Conservation (phyloP, 257 asterid species). For the Ilex aquifolium region DNA sequence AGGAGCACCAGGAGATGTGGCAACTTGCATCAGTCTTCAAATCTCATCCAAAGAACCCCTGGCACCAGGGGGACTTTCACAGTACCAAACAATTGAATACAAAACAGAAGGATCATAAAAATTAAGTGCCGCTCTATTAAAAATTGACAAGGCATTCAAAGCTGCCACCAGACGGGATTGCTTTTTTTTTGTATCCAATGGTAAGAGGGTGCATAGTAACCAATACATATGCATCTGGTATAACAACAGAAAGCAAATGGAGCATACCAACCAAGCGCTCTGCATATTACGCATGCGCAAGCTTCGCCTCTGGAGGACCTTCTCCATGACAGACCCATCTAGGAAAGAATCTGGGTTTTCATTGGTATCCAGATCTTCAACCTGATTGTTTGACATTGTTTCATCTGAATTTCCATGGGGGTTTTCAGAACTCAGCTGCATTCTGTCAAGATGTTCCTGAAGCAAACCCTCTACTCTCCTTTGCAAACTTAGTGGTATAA, state of each 20-base stretch:
- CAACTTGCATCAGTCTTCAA: no score
- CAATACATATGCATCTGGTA: not conserved
- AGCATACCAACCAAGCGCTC: conserved; percentile 87
- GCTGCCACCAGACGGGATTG: no score
- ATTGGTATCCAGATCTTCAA: conserved; percentile 38
- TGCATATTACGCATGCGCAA: conserved; percentile 95
- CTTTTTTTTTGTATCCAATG: no score
- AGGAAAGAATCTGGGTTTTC: conserved; percentile 58
- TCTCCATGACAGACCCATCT: conserved; percentile 94
- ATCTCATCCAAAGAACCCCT: no score
- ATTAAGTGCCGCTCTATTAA: no score
- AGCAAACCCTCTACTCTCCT: conserved; percentile 96
- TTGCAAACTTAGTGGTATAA: conserved; percentile 88
- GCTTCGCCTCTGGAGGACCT: conserved; percentile 91
- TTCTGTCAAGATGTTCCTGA: conserved; percentile 94
- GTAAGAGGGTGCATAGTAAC: no score
- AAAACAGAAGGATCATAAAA: no score
- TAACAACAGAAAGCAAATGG: conserved; percentile 4
- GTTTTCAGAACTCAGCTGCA: conserved; percentile 36
- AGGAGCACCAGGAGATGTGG: no score
- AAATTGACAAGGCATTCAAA: no score
- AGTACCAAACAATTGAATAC: no score
- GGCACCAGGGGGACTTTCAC: no score
- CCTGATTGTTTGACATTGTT: conserved; percentile 24
- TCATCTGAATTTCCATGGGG: conserved; percentile 28